Evolutionary conservation across 2,329 filamentous ascomycete genomes (phyloP), one percentile per base, ranked within the genome.

Genomic region (Nothopassalora personata): DNA sequence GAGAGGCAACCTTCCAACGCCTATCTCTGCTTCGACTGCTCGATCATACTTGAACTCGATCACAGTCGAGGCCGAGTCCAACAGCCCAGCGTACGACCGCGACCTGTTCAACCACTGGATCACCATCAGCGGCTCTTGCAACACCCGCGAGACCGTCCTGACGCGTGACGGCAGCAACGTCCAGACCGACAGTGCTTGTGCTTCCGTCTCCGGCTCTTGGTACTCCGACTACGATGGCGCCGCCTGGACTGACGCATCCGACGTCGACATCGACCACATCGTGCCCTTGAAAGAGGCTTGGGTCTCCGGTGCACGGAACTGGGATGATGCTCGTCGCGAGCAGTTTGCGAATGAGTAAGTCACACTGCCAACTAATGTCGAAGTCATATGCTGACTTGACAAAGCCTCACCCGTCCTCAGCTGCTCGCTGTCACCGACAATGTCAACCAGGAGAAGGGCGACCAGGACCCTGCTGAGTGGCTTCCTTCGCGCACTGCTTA

Each of bases 241-340:
- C 0, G 84, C 79, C 1, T 91, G 87, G 86, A 87, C 83, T 0
- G 76, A 78, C 0, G 83, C 88, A 1, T 82, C 79, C 18, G 87
- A 92, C 66, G 73, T 94, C 1, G 89, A 93, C 66, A 93, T 94
- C 60, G 90, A 94, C 72, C 90, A 94, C 72, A 80, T 94, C 75
- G 88, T 95, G 2, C 89, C 90, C 0, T 73, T 95, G 61, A 86
- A 54, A 48, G 67, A 68, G 47, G 67, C 67, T 23, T 70, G 67
- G 67, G 63, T 68, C 13, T 89, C 86, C 48, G 89, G 89, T 19
- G 89, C 90, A 11, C 80, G 82, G 7, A 73, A 77, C 1, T 93
- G 90, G 90, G 89, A 88, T 0, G 86, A 86, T 0, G 75, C 80
- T 19, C 79, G 82, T 67, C 84, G 90, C 57, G 77, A 86, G 70